A percentile compares a stretch with the other conserved stretches of the same genome.
These are phyloP conservation scores for Trichoderma gamsii DNA, from an alignment of 495 filamentous ascomycete species.

Conservation along the genomic window DNA sequence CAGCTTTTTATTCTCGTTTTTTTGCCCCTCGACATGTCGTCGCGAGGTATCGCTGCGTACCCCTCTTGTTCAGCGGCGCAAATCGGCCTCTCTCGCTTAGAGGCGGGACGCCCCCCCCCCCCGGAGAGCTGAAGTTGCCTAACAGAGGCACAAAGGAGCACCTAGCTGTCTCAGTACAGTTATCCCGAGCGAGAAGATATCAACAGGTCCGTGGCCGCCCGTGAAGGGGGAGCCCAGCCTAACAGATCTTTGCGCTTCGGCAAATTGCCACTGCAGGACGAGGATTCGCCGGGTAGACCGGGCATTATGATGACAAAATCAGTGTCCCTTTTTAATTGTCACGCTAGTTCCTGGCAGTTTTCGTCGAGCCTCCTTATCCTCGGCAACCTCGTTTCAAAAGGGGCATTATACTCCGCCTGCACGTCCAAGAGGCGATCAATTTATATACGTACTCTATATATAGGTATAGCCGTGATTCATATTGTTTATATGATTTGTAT, in stretches of 20 bases:
- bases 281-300: neutral
- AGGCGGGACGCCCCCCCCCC: slow-evolving; percentile 6
- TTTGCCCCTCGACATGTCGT: slow-evolving; percentile 3
- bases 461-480: neutral
- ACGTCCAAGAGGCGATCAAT: neutral
- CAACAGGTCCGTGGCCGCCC: neutral
- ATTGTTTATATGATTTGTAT: neutral
- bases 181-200: neutral
- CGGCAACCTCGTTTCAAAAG: neutral
- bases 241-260: neutral
- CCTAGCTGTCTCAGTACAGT: neutral
- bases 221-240: neutral
- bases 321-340: neutral
- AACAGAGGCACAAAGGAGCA: neutral
- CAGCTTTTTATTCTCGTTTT: neutral
- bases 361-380: neutral
- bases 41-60: neutral
- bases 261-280: neutral
- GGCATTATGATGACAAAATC: neutral
- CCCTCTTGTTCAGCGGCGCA: neutral
- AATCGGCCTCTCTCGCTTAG: slow-evolving; percentile 11
- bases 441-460: neutral
- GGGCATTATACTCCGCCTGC: too few species aligned
- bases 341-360: neutral
- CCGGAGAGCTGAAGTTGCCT: neutral